phyloP scores from a whole-genome alignment of 2,329 filamentous ascomycete genomes.

The Orbilia ellipsospora region DNA sequence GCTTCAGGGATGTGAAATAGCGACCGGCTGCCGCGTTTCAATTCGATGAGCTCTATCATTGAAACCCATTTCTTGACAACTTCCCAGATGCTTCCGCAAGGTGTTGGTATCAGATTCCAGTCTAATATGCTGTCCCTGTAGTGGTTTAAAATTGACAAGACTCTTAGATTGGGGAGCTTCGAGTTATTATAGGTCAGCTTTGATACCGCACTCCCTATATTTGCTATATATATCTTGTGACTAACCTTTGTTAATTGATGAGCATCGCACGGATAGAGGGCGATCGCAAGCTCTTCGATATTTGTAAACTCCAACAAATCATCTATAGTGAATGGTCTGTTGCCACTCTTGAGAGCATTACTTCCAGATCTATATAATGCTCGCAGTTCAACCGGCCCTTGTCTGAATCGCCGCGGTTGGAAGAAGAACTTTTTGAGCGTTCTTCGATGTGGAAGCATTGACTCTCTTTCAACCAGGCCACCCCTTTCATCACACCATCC shows the following conservation, averaged over 20 bases:
- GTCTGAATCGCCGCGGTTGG: background rate
- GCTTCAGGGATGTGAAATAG: background rate
- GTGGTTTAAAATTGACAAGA: slow-evolving; percentile 1
- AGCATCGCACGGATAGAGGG: background rate
- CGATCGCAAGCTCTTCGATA: slow-evolving; percentile 2
- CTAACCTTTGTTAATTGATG: slow-evolving; percentile 1
- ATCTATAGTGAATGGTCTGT: background rate
- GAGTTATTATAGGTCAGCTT: background rate
- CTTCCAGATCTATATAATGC: background rate
- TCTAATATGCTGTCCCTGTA: background rate
- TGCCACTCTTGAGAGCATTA: background rate
- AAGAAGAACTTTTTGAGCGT: slow-evolving; percentile 2
- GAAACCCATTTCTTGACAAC: background rate
- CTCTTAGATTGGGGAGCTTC: background rate
- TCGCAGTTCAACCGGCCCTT: background rate
- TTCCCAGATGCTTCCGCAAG: background rate
- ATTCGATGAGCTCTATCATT: background rate
- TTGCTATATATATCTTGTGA: background rate
- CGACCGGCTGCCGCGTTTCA: background rate
- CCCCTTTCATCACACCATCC: slow-evolving; percentile 9
- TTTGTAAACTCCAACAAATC: slow-evolving; percentile 4
- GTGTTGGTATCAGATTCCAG: background rate
- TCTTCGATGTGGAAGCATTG: slow-evolving; percentile 2
- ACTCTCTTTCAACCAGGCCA: background rate
- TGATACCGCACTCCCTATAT: background rate